phyloP scores from a whole-genome alignment of 805 yeast genomes.

The Myxozyma neotropica region DNA sequence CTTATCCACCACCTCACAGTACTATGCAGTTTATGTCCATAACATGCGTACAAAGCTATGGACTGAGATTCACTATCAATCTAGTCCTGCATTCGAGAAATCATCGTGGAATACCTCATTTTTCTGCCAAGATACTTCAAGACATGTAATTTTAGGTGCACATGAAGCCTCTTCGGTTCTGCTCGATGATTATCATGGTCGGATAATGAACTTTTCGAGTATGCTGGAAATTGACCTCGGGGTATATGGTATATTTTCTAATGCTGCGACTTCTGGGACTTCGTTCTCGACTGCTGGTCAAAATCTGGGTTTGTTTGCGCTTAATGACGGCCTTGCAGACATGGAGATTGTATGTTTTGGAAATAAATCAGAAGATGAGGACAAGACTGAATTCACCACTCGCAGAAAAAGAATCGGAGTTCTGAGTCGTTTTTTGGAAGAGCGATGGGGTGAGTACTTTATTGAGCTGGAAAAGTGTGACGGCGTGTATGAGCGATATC shows the following conservation, averaged over 20 bases:
- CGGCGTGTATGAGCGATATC: not conserved
- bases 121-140: not conserved
- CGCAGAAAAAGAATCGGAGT: constrained; percentile 17
- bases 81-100: not conserved
- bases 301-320: constrained; percentile 7
- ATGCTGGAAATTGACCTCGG: constrained; percentile 19
- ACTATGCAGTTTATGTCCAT: constrained; percentile 21
- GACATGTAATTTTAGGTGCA: constrained; percentile 13
- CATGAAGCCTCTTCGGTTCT: constrained; percentile 1
- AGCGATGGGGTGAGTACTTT: constrained; percentile 28
- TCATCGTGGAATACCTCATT: constrained; percentile 18
- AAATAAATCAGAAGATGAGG: not conserved
- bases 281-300: constrained; percentile 23
- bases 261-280: not conserved
- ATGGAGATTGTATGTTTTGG: constrained; percentile 25
- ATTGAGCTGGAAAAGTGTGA: not conserved
- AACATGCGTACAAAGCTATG: constrained; percentile 9
- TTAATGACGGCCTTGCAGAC: constrained; percentile 17
- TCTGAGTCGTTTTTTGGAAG: constrained; percentile 12
- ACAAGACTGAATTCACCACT: not conserved
- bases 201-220: constrained; percentile 12
- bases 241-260: constrained; percentile 15
- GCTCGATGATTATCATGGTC: constrained; percentile 19
- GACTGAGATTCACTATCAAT: constrained; percentile 12
- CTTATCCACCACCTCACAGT: not conserved